phyloP scores from a whole-genome alignment of 352 stramenopile genomes.

The Pythium insidiosum region DNA sequence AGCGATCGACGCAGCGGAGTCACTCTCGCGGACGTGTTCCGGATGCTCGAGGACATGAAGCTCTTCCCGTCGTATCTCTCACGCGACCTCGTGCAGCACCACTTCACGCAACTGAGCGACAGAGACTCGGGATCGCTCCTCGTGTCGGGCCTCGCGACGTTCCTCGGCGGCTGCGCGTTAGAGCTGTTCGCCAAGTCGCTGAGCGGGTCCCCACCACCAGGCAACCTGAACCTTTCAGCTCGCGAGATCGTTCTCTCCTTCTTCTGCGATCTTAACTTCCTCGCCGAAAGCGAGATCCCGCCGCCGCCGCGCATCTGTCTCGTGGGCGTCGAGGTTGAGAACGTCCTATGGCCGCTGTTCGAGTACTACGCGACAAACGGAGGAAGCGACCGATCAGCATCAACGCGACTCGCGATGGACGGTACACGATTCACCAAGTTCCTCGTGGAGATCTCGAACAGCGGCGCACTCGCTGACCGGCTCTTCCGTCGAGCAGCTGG shows the following conservation, averaged over 20 bases:
- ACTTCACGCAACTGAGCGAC: conserved; percentile 37
- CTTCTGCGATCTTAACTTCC: conserved; percentile 50
- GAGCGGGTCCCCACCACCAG: too few species aligned
- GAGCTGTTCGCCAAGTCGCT: conserved; percentile 38
- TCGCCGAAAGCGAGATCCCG: conserved; percentile 35
- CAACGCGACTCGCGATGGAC: conserved; percentile 2
- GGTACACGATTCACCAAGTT: conserved; percentile 40
- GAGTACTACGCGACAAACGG: conserved; percentile 48
- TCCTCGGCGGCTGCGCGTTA: conserved; percentile 54
- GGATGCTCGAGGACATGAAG: conserved; percentile 56
- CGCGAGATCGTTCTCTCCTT: conserved; percentile 62
- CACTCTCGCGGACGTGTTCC: conserved; percentile 26
- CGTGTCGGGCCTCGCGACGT: conserved; percentile 35
- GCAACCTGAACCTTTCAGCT: conserved; percentile 34
- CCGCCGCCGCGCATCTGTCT: conserved; percentile 33
- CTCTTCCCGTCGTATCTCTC: conserved; percentile 47
- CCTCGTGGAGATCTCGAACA: conserved; percentile 56
- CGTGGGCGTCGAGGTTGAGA: conserved; percentile 59
- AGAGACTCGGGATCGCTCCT: conserved; percentile 27
- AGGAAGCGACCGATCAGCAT: background rate
- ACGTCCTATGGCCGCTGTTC: conserved; percentile 71
- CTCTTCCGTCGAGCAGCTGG: too few species aligned
- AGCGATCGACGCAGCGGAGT: conserved; percentile 25
- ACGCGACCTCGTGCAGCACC: conserved; percentile 28
- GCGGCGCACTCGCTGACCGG: conserved; percentile 9